Conservation (phyloP, 2,329 filamentous ascomycete genomes). For the Chlorencoelia australis region DNA sequence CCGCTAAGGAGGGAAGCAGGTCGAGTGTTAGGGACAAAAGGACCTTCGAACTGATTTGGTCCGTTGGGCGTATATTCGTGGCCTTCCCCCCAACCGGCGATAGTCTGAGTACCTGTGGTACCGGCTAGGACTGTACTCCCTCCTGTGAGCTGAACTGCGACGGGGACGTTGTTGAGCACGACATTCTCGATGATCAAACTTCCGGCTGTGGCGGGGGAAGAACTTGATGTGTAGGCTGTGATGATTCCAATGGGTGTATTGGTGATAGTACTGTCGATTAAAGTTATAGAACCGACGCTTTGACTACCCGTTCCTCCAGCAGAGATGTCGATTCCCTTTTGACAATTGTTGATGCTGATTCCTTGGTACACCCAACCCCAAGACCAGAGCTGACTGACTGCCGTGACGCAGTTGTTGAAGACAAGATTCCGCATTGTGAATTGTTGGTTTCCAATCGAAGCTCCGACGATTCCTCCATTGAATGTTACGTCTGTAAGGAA, state of each 20-base stretch:
- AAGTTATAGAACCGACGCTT: conserved; percentile 42
- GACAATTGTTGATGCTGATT: conserved; percentile 41
- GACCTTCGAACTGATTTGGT: conserved; percentile 31
- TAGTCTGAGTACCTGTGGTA: conserved; percentile 24
- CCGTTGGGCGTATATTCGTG: conserved; percentile 44
- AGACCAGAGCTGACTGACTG: conserved; percentile 47
- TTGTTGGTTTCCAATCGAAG: conserved; percentile 54
- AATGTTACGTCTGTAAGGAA: conserved; percentile 50
- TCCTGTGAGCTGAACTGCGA: conserved; percentile 28
- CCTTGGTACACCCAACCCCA: conserved; percentile 49
- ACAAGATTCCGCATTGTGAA: conserved; percentile 47
- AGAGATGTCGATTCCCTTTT: conserved; percentile 40
- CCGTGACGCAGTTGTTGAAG: conserved; percentile 36
- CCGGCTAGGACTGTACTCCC: conserved; percentile 5
- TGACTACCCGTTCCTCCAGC: conserved; percentile 32
- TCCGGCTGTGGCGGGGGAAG: conserved; percentile 26
- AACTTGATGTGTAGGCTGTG: conserved; percentile 41
- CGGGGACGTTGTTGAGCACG: conserved; percentile 2
- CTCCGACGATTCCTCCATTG: conserved; percentile 49
- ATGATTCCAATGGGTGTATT: conserved; percentile 40
- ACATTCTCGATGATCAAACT: conserved; percentile 7
- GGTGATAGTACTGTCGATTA: conserved; percentile 45
- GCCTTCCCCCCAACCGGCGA: conserved; percentile 6
- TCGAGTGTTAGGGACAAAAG: conserved; percentile 29
- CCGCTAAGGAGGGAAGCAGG: not conserved